Evolutionary conservation across 2,329 filamentous ascomycete species (phyloP).

Genomic region (Phyllosticta capitalensis): DNA sequence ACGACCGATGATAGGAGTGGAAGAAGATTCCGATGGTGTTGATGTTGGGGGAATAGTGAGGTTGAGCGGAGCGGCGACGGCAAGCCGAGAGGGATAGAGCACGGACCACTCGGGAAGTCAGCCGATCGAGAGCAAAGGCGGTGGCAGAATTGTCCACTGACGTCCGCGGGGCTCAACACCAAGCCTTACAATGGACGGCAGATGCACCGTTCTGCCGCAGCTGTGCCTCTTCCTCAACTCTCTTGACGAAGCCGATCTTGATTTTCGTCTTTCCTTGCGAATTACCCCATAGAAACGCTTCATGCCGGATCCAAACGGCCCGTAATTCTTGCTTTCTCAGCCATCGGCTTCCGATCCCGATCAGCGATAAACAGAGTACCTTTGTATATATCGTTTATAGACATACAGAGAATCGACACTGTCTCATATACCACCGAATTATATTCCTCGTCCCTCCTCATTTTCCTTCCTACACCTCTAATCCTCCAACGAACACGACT

Average conservation of each 20-base stretch:
- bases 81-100: no score
- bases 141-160: neutral
- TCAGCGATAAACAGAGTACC: conserved; percentile 1
- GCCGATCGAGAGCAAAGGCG: neutral
- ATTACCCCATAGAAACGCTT: neutral
- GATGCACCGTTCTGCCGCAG: neutral
- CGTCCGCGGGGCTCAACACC: neutral
- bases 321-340: neutral
- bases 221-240: neutral
- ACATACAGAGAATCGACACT: neutral
- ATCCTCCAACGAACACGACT: neutral
- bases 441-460: neutral
- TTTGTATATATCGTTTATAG: neutral
- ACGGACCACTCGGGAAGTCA: no score
- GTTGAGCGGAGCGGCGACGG: no score
- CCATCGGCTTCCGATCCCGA: conserved; percentile 10
- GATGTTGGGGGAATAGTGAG: no score
- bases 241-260: neutral
- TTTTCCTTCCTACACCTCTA: neutral
- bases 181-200: neutral
- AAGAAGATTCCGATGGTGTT: no score
- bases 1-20: no score
- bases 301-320: neutral
- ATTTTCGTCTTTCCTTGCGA: neutral
- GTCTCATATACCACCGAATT: neutral